Percentiles rank a stretch among this genome's conserved stretches.
Evolutionary conservation across 2,329 filamentous ascomycete species (phyloP).

Genomic region (Zymoseptoria brevis): DNA sequence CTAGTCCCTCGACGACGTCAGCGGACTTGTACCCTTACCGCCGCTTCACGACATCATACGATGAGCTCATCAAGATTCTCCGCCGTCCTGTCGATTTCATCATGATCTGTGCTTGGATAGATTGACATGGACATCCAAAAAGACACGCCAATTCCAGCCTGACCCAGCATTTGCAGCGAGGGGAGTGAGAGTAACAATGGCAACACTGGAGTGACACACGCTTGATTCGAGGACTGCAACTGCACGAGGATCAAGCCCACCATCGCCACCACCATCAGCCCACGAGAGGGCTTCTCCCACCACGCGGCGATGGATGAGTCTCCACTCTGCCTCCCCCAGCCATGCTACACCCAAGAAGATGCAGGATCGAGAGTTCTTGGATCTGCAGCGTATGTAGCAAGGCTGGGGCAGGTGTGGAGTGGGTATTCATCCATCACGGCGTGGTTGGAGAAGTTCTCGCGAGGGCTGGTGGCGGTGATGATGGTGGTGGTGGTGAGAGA

Average conservation of each 20-base stretch:
- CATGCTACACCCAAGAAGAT: neutral
- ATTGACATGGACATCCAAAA: too few species aligned
- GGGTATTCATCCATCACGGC: neutral
- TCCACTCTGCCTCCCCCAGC: neutral
- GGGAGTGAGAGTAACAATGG: too few species aligned
- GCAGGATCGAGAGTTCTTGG: neutral
- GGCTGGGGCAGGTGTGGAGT: neutral
- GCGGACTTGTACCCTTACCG: too few species aligned
- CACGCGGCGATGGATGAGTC: neutral
- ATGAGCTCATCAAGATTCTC: too few species aligned
- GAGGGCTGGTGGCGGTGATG: neutral
- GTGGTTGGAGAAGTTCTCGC: neutral
- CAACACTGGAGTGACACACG: neutral
- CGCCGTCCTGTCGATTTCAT: too few species aligned
- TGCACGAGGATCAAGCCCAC: neutral
- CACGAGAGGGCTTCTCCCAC: neutral
- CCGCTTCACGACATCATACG: too few species aligned
- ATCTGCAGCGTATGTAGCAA: neutral
- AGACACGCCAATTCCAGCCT: too few species aligned
- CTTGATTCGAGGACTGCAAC: neutral
- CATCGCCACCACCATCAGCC: neutral
- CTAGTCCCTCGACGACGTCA: too few species aligned
- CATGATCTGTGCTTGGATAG: too few species aligned
- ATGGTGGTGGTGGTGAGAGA: neutral
- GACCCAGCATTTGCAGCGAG: too few species aligned